Conservation (phyloP, 371 early-diverging fungal species). For the Mortierella sp. region DNA sequence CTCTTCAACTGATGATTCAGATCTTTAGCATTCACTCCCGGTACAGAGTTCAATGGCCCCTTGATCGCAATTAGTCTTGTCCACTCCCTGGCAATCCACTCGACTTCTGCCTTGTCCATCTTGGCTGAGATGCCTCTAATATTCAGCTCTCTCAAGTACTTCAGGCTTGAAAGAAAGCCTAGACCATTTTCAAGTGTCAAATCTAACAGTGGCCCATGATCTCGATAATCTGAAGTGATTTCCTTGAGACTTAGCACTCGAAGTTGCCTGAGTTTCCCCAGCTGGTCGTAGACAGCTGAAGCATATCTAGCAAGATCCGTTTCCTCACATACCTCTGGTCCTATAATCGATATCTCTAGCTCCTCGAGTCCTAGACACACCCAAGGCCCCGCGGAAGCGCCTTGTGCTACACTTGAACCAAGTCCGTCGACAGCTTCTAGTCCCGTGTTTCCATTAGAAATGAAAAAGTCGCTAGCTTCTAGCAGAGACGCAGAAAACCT, state of each 20-base stretch:
- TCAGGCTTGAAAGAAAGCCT: slow-evolving; percentile 2
- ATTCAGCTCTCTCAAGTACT: slow-evolving; percentile 5
- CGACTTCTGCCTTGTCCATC: slow-evolving; percentile 10
- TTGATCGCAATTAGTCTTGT: neutral
- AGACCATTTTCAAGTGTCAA: slow-evolving; percentile 7
- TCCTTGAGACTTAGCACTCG: slow-evolving; percentile 9
- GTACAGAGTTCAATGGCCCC: neutral
- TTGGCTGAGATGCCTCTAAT: neutral
- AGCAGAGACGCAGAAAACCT: slow-evolving; percentile 9
- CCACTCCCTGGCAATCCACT: slow-evolving; percentile 20
- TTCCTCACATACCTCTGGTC: neutral
- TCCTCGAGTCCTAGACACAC: slow-evolving; percentile 19
- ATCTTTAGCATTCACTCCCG: neutral
- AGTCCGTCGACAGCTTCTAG: neutral
- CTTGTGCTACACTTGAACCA: no score
- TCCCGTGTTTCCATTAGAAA: neutral
- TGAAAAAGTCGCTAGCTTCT: slow-evolving; percentile 5
- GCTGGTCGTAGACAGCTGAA: slow-evolving; percentile 8
- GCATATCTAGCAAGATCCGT: neutral
- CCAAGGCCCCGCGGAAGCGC: no score
- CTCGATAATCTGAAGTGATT: neutral
- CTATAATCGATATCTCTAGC: slow-evolving; percentile 16
- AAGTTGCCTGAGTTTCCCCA: slow-evolving; percentile 3
- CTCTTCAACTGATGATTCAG: no score
- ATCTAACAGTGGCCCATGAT: neutral